Percentiles rank a stretch among this genome's conserved stretches.
These are phyloP conservation scores for Porphyrellus cyaneotinctus DNA, from an alignment of 768 basidiomycete genomes.

Conservation along the genomic window DNA sequence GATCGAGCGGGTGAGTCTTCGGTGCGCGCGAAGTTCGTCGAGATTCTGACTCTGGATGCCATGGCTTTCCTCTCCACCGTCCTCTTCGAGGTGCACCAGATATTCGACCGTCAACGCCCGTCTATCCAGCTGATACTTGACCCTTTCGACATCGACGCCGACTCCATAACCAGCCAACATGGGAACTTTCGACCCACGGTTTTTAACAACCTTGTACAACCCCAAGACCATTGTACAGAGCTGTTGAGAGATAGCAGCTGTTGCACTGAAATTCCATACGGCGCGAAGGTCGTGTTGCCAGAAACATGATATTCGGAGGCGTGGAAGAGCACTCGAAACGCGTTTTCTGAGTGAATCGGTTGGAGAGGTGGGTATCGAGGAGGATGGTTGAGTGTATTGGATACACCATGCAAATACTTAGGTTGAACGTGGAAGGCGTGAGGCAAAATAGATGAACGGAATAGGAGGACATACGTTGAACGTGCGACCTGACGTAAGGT, in stretches of 20 bases:
- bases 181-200: slow-evolving; percentile 71
- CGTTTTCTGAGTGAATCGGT: slow-evolving; percentile 34
- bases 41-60: slow-evolving; percentile 47
- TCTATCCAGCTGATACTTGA: slow-evolving; percentile 76
- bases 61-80: slow-evolving; percentile 23
- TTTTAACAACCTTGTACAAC: slow-evolving; percentile 74
- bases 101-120: slow-evolving; percentile 83
- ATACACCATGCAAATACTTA: slow-evolving; percentile 93
- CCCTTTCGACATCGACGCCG: slow-evolving; percentile 74
- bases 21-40: slow-evolving; percentile 68
- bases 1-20: slow-evolving; percentile 68
- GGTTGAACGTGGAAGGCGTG: slow-evolving; percentile 5
- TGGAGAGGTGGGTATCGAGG: slow-evolving; percentile 31
- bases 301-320: slow-evolving; percentile 82
- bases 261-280: slow-evolving; percentile 74
- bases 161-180: slow-evolving; percentile 74
- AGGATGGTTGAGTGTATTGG: slow-evolving; percentile 52
- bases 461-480: slow-evolving; percentile 51
- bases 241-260: slow-evolving; percentile 66
- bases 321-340: slow-evolving; percentile 29
- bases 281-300: slow-evolving; percentile 94
- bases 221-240: slow-evolving; percentile 83
- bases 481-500: slow-evolving; percentile 86
- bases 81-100: slow-evolving; percentile 68
- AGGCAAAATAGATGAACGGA: slow-evolving; percentile 1